These are phyloP conservation scores for Podila epigama DNA, from an alignment of 192 early-diverging fungal species.

Conservation along the genomic window DNA sequence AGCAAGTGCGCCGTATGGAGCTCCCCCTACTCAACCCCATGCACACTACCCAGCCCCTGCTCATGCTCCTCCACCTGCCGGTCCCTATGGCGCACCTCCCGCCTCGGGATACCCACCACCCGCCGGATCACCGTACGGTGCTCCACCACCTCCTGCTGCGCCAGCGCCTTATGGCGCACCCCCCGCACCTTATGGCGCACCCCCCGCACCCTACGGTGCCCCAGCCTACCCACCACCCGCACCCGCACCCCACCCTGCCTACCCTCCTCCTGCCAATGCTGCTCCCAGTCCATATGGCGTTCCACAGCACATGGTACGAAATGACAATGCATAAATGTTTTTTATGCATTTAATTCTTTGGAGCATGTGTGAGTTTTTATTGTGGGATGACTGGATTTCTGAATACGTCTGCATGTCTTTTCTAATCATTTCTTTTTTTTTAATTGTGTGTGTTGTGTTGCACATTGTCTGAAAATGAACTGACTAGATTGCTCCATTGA, in stretches of 20 bases:
- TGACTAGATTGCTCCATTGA: conserved; percentile 22
- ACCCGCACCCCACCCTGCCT: not conserved
- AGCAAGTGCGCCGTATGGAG: conserved; percentile 5
- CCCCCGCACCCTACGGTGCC: conserved; percentile 17
- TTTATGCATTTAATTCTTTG: not conserved
- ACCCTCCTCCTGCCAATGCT: not conserved
- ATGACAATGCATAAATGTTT: not conserved
- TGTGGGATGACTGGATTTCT: not conserved
- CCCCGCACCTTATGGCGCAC: conserved; percentile 17
- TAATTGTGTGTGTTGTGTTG: too few relatives aligned
- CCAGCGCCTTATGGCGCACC: conserved; percentile 7
- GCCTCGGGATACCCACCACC: conserved; percentile 2
- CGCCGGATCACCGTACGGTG: conserved; percentile 4
- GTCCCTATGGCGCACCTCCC: conserved; percentile 4
- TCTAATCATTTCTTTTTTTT: not conserved
- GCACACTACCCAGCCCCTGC: conserved; percentile 24
- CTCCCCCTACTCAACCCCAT: conserved; percentile 43
- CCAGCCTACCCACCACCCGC: conserved; percentile 1
- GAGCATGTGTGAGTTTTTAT: not conserved
- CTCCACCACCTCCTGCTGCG: conserved; percentile 4
- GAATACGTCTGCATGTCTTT: not conserved
- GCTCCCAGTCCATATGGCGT: not conserved
- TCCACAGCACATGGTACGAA: conserved; percentile 34
- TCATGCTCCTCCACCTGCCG: conserved; percentile 14
- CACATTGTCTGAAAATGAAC: too few relatives aligned